Evolutionary conservation across 1,139 yeast species (phyloP).

Genomic region (Magnusiomyces sp.): DNA sequence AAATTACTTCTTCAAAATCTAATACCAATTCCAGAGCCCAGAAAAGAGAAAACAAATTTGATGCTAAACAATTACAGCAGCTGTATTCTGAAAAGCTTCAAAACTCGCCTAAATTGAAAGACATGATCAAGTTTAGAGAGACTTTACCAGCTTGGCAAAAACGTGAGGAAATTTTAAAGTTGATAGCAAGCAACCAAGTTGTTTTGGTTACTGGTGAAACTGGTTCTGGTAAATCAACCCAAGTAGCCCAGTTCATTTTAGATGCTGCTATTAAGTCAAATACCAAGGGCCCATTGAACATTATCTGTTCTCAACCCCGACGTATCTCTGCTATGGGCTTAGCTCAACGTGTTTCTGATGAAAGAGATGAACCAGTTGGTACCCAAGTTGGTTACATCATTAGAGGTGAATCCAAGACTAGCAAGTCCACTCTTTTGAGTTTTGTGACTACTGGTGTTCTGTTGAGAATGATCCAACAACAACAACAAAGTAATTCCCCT

Average conservation of each 20-base stretch:
- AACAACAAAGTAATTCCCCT: constrained; percentile 37
- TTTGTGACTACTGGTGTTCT: constrained; percentile 93
- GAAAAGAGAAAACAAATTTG: too few relatives aligned
- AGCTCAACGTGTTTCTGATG: constrained; percentile 87
- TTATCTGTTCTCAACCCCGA: constrained; percentile 90
- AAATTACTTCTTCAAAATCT: too few relatives aligned
- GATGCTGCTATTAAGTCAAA: constrained; percentile 42
- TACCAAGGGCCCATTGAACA: constrained; percentile 42
- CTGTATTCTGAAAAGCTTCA: not conserved
- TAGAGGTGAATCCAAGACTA: constrained; percentile 76
- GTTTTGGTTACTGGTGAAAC: constrained; percentile 91
- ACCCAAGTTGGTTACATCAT: constrained; percentile 81
- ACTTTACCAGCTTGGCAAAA: constrained; percentile 80
- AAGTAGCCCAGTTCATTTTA: constrained; percentile 78
- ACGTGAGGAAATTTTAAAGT: constrained; percentile 44
- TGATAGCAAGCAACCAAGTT: constrained; percentile 53
- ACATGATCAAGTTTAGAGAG: constrained; percentile 40
- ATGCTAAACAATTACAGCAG: too few relatives aligned
- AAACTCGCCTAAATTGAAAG: constrained; percentile 5
- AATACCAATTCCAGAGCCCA: not conserved
- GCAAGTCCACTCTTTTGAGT: constrained; percentile 53
- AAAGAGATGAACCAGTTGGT: constrained; percentile 62
- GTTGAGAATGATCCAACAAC: constrained; percentile 52
- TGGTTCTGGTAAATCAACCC: constrained; percentile 94
- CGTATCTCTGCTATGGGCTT: constrained; percentile 92